Conservation (phyloP, 148 eudicot genomes). For the Nepenthes gracilis region DNA sequence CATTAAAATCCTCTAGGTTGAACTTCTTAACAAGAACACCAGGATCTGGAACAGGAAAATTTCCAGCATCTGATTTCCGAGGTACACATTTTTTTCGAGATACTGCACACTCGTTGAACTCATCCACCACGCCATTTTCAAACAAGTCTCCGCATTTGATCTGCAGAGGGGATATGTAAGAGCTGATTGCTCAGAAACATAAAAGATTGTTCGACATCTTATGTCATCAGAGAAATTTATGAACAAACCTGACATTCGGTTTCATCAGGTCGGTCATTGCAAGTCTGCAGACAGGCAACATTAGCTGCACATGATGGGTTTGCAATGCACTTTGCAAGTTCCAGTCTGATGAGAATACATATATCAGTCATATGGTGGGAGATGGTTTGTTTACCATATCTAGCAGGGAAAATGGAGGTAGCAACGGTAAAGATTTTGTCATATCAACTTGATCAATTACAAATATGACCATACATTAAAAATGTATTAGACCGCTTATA, state of each 20-base stretch:
- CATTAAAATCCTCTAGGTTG: slow-evolving; percentile 62
- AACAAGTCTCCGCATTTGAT: slow-evolving; percentile 96
- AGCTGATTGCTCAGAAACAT: background rate
- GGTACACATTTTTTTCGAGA: slow-evolving; percentile 96
- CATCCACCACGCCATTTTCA: slow-evolving; percentile 85
- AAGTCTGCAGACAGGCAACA: slow-evolving; percentile 94
- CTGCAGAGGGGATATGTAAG: slow-evolving; percentile 22
- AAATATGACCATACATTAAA: too few relatives aligned
- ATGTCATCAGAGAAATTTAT: background rate
- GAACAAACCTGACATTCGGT: slow-evolving; percentile 86
- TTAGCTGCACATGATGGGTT: slow-evolving; percentile 99
- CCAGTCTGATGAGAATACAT: slow-evolving; percentile 36
- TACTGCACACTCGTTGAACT: slow-evolving; percentile 97
- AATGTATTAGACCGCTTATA: too few relatives aligned
- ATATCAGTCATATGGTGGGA: background rate
- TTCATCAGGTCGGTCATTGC: slow-evolving; percentile 93
- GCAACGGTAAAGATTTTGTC: too few relatives aligned
- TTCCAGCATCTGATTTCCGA: slow-evolving; percentile 85
- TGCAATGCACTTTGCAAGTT: slow-evolving; percentile 90
- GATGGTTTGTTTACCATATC: slow-evolving; percentile 1
- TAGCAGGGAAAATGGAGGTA: too few relatives aligned
- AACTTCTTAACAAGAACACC: slow-evolving; percentile 54
- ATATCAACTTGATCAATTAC: too few relatives aligned
- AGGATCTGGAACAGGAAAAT: slow-evolving; percentile 83
- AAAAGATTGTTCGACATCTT: background rate